phyloP scores from a whole-genome alignment of 768 basidiomycete genomes.

The Tubosaeta brunneosetosa region DNA sequence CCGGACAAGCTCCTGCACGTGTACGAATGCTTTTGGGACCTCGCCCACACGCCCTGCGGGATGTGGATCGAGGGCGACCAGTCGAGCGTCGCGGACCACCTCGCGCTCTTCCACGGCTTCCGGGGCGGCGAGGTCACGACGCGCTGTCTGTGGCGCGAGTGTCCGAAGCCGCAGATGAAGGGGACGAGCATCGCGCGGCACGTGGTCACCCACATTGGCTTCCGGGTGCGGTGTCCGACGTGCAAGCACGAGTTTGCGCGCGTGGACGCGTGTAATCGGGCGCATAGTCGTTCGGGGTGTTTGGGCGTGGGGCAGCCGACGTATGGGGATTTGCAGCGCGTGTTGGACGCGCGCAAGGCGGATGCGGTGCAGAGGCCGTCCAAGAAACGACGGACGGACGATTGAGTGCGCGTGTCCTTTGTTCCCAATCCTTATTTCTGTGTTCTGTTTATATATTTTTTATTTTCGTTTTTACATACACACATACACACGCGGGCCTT shows the following conservation, averaged over 20 bases:
- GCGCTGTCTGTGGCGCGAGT: slow-evolving; percentile 30
- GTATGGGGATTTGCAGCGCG: slow-evolving; percentile 26
- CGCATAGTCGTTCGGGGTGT: slow-evolving; percentile 30
- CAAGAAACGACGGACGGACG: slow-evolving; percentile 32
- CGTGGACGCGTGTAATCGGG: slow-evolving; percentile 32
- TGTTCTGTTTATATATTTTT: not conserved
- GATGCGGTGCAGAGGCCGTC: slow-evolving; percentile 14
- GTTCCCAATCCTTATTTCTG: no score
- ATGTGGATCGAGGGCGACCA: slow-evolving; percentile 36
- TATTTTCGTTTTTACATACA: slow-evolving; percentile 14
- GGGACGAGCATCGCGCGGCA: slow-evolving; percentile 32
- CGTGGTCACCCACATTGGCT: slow-evolving; percentile 31
- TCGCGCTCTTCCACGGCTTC: slow-evolving; percentile 28
- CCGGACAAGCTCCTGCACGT: slow-evolving; percentile 24
- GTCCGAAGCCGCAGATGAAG: slow-evolving; percentile 26
- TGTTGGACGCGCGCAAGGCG: slow-evolving; percentile 27
- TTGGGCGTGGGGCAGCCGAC: slow-evolving; percentile 27
- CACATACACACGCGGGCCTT: not conserved
- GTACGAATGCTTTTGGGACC: slow-evolving; percentile 31
- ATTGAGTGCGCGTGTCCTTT: slow-evolving; percentile 6
- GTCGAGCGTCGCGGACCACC: slow-evolving; percentile 30
- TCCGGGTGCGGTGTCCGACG: slow-evolving; percentile 26
- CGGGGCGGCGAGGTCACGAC: slow-evolving; percentile 29
- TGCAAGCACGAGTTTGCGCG: slow-evolving; percentile 32
- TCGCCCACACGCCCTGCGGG: slow-evolving; percentile 20